Base-by-base conservation (phyloP, 257 asterid genomes). In the Solanum pennellii region DNA sequence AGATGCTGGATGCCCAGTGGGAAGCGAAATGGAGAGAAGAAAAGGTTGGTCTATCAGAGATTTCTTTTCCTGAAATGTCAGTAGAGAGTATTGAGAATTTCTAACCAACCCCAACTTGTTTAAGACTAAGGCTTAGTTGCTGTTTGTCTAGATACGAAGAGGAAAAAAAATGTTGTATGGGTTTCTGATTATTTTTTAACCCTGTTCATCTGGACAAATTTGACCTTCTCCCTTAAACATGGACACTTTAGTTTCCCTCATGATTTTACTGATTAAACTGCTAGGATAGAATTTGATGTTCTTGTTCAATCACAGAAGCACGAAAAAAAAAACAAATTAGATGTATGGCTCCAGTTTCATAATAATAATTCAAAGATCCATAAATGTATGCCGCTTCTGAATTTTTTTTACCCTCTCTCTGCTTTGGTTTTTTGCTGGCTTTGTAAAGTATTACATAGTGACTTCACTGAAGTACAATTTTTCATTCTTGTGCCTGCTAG, bases 21-120 rank as follows among this genome's bases (percentile, higher is more conserved):
- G 98, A 94, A 88, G 91, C 92, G 6, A 94, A 94, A 87, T 96
- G 99, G 98, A 98, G 98, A 35, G 95, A 95, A 92, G 95, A 93
- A 87, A 96, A 94, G 98, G 98, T 94, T 71, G 66, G 89, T 84
- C 42, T 65, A 12, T 73, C 83, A 35, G 42, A 3, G 56, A 12
- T 66, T 52, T 60, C 15, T 60, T 86, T 31, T 52, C 8, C 14
- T 10, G 69, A 86, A 74, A 74, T 74, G 31, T 39, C 20, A 37
- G 29, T 73, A 73, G 82, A 74, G 21, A 74, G 15, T 74, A 73
- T 21, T 21, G 49, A 74, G 82, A 37, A 74, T 10, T 20, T 37
- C 47, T 37, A 21, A 74, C 82, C 52, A 15, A 37, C 31, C 11
- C 31, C 14, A 37, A 39, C 52, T 74, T 39, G 82, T 37, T 74